phyloP scores from a whole-genome alignment of 257 asterid species.

The Ehretia macrophylla region DNA sequence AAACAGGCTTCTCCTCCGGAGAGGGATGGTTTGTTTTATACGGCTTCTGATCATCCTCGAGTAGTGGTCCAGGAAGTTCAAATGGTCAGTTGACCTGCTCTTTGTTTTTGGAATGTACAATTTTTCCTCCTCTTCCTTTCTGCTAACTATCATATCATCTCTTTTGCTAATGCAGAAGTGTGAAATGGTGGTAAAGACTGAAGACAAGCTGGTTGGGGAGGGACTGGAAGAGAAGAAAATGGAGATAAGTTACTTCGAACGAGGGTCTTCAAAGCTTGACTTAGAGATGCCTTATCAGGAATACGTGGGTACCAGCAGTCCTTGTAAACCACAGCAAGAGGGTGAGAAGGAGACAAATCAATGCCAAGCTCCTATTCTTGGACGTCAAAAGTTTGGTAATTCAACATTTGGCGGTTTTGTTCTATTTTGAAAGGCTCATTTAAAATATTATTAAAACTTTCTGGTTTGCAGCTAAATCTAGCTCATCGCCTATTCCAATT shows the following conservation, averaged over 20 bases:
- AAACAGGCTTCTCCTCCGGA: constrained; percentile 37
- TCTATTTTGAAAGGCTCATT: not conserved
- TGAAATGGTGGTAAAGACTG: constrained; percentile 13
- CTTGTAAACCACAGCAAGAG: constrained; percentile 23
- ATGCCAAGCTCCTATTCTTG: constrained; percentile 18
- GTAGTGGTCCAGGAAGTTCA: constrained; percentile 17
- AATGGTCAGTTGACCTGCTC: constrained; percentile 24
- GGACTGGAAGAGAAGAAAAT: constrained; percentile 15
- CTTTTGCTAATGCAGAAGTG: constrained; percentile 14
- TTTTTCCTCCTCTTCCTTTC: not conserved
- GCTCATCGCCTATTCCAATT: constrained; percentile 28
- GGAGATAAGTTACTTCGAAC: constrained; percentile 10
- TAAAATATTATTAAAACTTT: not conserved
- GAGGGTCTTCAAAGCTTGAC: constrained; percentile 18
- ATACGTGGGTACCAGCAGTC: constrained; percentile 9
- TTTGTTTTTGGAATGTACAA: constrained; percentile 1
- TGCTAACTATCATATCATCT: not conserved
- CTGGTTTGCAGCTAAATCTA: constrained; percentile 35
- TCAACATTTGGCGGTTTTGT: not conserved
- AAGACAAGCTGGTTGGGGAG: constrained; percentile 8
- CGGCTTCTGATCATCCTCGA: constrained; percentile 9
- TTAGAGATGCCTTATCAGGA: constrained; percentile 27
- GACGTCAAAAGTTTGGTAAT: constrained; percentile 11
- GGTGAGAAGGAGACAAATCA: constrained; percentile 32
- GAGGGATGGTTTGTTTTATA: constrained; percentile 21